phyloP scores from a whole-genome alignment of 768 basidiomycete species.

The Gelatoporia subvermispora region DNA sequence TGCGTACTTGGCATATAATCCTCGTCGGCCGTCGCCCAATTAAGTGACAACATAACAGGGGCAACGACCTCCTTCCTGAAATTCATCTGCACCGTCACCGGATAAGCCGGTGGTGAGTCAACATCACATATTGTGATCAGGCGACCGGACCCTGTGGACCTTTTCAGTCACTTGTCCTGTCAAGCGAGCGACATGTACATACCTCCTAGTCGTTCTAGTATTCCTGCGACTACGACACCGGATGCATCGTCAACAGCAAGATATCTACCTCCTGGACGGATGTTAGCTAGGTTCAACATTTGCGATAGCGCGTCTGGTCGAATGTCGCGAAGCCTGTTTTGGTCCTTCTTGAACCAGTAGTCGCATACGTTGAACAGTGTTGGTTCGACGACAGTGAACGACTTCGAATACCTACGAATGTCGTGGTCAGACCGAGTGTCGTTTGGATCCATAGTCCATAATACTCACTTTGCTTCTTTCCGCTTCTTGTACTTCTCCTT shows the following conservation, averaged over 20 bases:
- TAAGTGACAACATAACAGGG: slow-evolving; percentile 61
- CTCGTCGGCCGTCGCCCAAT: slow-evolving; percentile 88
- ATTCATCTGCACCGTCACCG: slow-evolving; percentile 82
- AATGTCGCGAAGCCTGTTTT: slow-evolving; percentile 74
- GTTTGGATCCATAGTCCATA: background rate
- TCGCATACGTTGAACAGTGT: slow-evolving; percentile 83
- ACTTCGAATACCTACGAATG: slow-evolving; percentile 69
- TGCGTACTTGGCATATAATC: slow-evolving; percentile 62
- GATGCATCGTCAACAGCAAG: slow-evolving; percentile 90
- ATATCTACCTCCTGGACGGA: slow-evolving; percentile 83
- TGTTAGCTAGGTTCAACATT: slow-evolving; percentile 76
- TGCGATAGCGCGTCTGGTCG: slow-evolving; percentile 88
- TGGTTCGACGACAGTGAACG: slow-evolving; percentile 83
- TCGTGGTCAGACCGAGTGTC: background rate
- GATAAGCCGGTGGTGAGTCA: slow-evolving; percentile 91
- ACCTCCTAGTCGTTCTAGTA: slow-evolving; percentile 87
- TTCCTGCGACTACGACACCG: slow-evolving; percentile 79
- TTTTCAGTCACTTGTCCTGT: background rate
- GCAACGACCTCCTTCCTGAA: slow-evolving; percentile 54
- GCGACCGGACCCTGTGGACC: slow-evolving; percentile 63
- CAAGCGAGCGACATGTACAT: slow-evolving; percentile 12
- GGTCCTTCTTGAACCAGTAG: slow-evolving; percentile 86
- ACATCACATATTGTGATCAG: slow-evolving; percentile 82
- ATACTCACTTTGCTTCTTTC: slow-evolving; percentile 89
- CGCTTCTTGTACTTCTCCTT: slow-evolving; percentile 98